Evolutionary conservation across 176 grass and related monocot species (phyloP), one percentile per base, ranked within the genome.

Genomic region (Triticum turgidum): DNA sequence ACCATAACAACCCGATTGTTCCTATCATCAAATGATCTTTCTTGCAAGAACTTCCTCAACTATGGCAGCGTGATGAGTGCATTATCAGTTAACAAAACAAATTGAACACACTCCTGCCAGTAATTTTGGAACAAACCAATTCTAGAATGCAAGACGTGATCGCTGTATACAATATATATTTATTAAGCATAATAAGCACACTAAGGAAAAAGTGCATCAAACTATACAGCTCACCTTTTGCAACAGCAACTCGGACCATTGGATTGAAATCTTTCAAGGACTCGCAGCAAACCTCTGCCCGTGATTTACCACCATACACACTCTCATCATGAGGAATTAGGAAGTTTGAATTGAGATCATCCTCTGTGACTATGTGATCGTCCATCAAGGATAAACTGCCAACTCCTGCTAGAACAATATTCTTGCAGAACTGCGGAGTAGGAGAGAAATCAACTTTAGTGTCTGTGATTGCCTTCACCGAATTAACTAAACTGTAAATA

Each of bases 391-490:
- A 90, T 70, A 99, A 83, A 88, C 92, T 94, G 35, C 97, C 97
- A 78, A 99, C 94, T 93, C 97, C 97, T 35, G 97, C 92, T 69
- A 99, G 89, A 88, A 99, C 94, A 88, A 99, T 94, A 87, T 99
- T 99, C 90, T 99, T 99, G 94, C 97, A 96, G 72, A 99, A 93
- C 97, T 99, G 87, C 77, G 91, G 9, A 22, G 73, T 39, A 77
- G 30, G 29, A 82, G 34, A 84, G 22, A 82, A 76, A 82, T 7
- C 1, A 9, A 35, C 45, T 61, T 87, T 47, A 91, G 67, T 68
- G 14, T 37, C 75, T 2, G 45, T 11, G 12, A 14, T 25, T 87
- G 30, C 59, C 67, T 87, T 80, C 20, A 75, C 34, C 15, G 29
- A 85, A 82, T 15, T 73, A 61, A 68, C 17, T 68, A 74, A 25